Evolutionary conservation across 495 filamentous ascomycete genomes (phyloP), one percentile per base, ranked within the genome.

Genomic region (Monascus purpureus): DNA sequence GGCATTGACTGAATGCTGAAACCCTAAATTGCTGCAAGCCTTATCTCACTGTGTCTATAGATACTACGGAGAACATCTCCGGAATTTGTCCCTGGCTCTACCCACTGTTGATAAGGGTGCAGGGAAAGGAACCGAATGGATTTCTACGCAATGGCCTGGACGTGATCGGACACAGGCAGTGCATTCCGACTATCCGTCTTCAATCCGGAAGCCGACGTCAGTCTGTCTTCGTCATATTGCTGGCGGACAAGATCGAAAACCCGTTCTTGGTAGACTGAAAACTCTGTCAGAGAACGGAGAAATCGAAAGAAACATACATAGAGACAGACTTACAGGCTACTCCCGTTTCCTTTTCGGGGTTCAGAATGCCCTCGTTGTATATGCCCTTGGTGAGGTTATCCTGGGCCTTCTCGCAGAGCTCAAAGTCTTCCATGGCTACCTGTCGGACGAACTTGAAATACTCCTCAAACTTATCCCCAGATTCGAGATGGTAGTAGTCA

Each of bases 381-480:
- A 75, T 57, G 2, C 71, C 71, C 17, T 50, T 61, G 19, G 63
- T 52, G 13, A 75, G 46, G 33, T 73, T 73, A 18, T 56, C 52
- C 44, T 75, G 70, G 6, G 69, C 69, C 31, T 60, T 68, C 43
- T 73, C 68, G 38, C 71, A 75, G 2, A 75, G 55, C 47, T 73
- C 71, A 37, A 54, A 75, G 33, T 75, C 71, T 36, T 75, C 71
- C 43, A 67, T 46, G 0, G 71, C 70, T 1, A 75, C 71, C 43
- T 74, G 71, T 4, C 70, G 55, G 13, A 73, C 67, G 37, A 75
- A 75, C 18, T 64, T 65, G 41, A 57, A 75, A 40, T 75, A 72
- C 11, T 69, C 62, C 35, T 73, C 67, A 31, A 75, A 75, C 35
- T 68, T 63, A 13, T 71, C 63, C 0, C 68, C 70, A 0, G 52